A percentile compares a stretch with the other conserved stretches of the same genome.
Conservation (phyloP, 345 rosid genomes). For the Eucalyptus curtisii region DNA sequence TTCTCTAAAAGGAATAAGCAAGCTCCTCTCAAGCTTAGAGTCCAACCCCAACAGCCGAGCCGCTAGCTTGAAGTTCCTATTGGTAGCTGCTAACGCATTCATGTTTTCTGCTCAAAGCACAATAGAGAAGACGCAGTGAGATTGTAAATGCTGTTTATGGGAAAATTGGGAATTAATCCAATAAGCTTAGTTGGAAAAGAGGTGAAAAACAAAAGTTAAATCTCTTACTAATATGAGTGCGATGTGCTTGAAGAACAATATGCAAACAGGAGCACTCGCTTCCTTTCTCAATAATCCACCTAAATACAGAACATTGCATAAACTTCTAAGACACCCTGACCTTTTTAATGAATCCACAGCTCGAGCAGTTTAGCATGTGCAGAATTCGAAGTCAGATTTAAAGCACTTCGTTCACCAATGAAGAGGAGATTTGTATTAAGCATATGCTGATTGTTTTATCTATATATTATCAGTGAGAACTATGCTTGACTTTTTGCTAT, state of each 20-base stretch:
- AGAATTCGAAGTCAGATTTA: background rate
- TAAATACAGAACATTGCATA: background rate
- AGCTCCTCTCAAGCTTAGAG: constrained; percentile 90
- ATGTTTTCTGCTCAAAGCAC: constrained; percentile 5
- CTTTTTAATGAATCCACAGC: background rate
- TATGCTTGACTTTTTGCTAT: background rate
- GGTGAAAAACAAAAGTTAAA: background rate
- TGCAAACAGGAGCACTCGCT: background rate
- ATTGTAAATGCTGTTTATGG: background rate
- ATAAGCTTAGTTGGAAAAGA: background rate
- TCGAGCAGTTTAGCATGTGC: background rate
- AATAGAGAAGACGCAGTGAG: background rate
- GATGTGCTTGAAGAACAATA: background rate
- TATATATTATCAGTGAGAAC: background rate
- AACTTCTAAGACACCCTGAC: background rate
- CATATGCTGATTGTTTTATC: background rate
- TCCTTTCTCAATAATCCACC: background rate
- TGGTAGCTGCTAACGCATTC: constrained; percentile 97
- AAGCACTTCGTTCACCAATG: background rate
- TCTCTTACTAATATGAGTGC: background rate
- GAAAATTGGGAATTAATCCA: background rate
- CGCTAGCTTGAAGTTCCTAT: constrained; percentile 90
- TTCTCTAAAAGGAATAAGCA: constrained; percentile 94
- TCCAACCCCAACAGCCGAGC: constrained; percentile 85
- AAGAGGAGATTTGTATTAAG: background rate